Percentiles rank a stretch among this genome's conserved stretches.
phyloP scores from a whole-genome alignment of 2,329 filamentous ascomycete species.

The Pestalotiopsis sp. region DNA sequence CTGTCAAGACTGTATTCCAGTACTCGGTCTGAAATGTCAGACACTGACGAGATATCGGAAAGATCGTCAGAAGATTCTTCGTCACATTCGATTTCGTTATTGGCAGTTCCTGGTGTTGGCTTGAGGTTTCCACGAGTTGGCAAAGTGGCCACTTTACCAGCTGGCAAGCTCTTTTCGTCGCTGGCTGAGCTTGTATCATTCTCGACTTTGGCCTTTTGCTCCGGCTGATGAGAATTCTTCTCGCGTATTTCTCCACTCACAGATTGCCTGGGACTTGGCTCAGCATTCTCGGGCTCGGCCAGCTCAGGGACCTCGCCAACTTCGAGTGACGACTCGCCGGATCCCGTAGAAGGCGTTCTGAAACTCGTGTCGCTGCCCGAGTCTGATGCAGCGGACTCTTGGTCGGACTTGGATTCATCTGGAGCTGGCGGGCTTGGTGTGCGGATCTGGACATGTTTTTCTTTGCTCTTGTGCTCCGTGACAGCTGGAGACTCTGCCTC shows the following conservation, averaged over 20 bases:
- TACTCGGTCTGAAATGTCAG: conserved; percentile 42
- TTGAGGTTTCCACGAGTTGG: background rate
- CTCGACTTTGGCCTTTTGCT: background rate
- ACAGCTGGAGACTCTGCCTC: background rate
- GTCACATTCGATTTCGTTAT: conserved; percentile 13
- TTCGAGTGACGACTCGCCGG: conserved; percentile 14
- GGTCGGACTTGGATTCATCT: conserved; percentile 16
- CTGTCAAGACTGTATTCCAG: conserved; percentile 31
- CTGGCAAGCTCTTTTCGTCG: background rate
- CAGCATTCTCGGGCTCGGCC: background rate
- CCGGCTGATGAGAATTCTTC: background rate
- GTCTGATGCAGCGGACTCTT: conserved; percentile 15
- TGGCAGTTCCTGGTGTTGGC: background rate
- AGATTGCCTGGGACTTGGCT: background rate
- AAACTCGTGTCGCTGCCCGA: conserved; percentile 15
- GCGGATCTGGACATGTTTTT: conserved; percentile 40
- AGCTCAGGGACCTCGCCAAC: background rate
- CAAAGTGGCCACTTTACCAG: background rate
- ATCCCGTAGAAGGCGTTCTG: conserved; percentile 20
- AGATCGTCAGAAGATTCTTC: conserved; percentile 22
- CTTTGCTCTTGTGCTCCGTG: conserved; percentile 15
- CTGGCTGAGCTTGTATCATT: background rate
- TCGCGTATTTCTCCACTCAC: background rate
- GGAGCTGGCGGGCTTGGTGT: conserved; percentile 16
- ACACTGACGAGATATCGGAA: conserved; percentile 35